A percentile compares a stretch with the other conserved stretches of the same genome.
These are phyloP conservation scores for Tarenaya hassleriana DNA, from an alignment of 345 rosid species.

Conservation along the genomic window DNA sequence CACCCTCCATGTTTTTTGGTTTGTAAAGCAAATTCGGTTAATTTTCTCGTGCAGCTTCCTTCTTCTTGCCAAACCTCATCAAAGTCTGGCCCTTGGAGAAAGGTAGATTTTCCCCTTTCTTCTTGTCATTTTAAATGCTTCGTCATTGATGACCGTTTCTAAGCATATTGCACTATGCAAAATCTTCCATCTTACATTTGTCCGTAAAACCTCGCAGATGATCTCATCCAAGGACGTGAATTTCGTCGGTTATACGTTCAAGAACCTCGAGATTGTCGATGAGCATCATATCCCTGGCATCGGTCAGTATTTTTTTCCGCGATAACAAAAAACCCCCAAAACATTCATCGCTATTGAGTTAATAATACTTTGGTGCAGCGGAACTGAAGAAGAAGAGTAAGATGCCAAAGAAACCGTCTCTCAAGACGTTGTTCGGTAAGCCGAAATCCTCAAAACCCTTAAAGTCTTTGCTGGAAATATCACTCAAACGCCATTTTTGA, in stretches of 20 bases:
- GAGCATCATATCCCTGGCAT: slow-evolving; percentile 72
- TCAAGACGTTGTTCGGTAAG: slow-evolving; percentile 43
- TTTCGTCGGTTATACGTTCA: slow-evolving; percentile 76
- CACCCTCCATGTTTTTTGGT: too few species aligned
- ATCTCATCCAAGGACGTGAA: slow-evolving; percentile 68
- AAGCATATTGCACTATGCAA: not conserved
- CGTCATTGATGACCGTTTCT: not conserved
- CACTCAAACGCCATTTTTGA: not conserved
- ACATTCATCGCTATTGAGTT: slow-evolving; percentile 1
- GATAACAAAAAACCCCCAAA: not conserved
- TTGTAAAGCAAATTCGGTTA: too few species aligned
- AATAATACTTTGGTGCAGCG: slow-evolving; percentile 28
- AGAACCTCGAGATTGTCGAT: slow-evolving; percentile 71
- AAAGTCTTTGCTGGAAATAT: not conserved
- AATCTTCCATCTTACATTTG: too few species aligned
- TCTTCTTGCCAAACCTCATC: slow-evolving; percentile 31
- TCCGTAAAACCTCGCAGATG: slow-evolving; percentile 42
- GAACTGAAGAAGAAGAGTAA: slow-evolving; percentile 42
- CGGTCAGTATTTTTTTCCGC: slow-evolving; percentile 34
- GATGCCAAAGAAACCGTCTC: slow-evolving; percentile 40
- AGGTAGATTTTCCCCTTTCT: slow-evolving; percentile 26
- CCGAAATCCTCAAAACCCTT: not conserved
- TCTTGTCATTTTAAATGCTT: not conserved
- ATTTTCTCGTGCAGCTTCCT: slow-evolving; percentile 4
- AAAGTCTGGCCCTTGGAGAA: slow-evolving; percentile 56